Percentiles rank a stretch among this genome's conserved stretches.
Evolutionary conservation across 164 flowering plant genomes (phyloP).

Genomic region (Warburgia ugandensis): DNA sequence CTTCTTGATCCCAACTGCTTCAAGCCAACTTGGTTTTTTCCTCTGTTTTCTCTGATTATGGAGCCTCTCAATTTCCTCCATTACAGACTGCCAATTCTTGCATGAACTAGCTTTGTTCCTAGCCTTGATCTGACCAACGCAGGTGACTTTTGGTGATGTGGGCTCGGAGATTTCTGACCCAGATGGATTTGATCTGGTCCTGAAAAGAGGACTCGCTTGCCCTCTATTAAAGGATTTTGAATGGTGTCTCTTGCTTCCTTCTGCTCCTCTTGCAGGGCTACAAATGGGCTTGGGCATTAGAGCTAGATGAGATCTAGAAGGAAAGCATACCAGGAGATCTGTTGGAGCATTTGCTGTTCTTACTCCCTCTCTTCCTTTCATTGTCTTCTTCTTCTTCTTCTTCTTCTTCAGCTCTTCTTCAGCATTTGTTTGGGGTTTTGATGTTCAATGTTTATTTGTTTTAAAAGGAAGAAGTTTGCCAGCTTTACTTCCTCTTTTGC

Average conservation of each 20-base stretch:
- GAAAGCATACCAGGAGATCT: slow-evolving; percentile 61
- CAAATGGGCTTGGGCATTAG: slow-evolving; percentile 78
- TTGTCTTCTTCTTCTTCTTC: slow-evolving; percentile 8
- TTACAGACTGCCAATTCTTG: slow-evolving; percentile 90
- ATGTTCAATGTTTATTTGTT: slow-evolving; percentile 7
- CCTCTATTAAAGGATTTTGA: slow-evolving; percentile 22
- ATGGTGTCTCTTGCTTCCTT: slow-evolving; percentile 33
- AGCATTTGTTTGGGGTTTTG: slow-evolving; percentile 1
- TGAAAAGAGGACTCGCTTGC: slow-evolving; percentile 47
- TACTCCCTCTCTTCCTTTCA: slow-evolving; percentile 55
- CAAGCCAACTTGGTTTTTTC: slow-evolving; percentile 48
- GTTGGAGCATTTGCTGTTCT: slow-evolving; percentile 12
- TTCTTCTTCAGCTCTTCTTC: not conserved
- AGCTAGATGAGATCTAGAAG: slow-evolving; percentile 57
- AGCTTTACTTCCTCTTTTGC: slow-evolving; percentile 22
- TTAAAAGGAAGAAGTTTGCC: slow-evolving; percentile 25
- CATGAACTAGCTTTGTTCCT: slow-evolving; percentile 39
- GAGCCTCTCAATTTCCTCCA: slow-evolving; percentile 87
- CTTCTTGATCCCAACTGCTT: slow-evolving; percentile 67
- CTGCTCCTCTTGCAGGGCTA: slow-evolving; percentile 61
- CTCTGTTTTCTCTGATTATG: slow-evolving; percentile 35
- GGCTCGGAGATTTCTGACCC: slow-evolving; percentile 55
- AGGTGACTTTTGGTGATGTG: slow-evolving; percentile 89
- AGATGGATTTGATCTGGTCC: slow-evolving; percentile 45
- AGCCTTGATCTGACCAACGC: slow-evolving; percentile 87